Evolutionary conservation across 2,329 filamentous ascomycete species (phyloP), one percentile per base, ranked within the genome.

Genomic region (Epichloe scottii): DNA sequence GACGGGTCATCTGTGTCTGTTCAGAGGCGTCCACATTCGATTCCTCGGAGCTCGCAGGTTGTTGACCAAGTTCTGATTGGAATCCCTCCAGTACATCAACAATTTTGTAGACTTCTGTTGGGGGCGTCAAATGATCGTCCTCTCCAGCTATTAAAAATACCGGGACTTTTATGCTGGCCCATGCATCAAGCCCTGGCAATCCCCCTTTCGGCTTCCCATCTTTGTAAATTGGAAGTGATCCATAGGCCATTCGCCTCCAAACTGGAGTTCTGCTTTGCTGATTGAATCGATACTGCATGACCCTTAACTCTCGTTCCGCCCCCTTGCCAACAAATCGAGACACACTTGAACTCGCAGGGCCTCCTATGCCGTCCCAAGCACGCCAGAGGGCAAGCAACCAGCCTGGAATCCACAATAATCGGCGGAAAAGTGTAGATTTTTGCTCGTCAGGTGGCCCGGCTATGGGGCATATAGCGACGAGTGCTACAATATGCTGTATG

Each of bases 391-490:
- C 75, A 61, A 97, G 93, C 0, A 94, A 54, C 52, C 77, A 75
- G 5, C 74, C 77, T 0, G 91, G 91, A 19, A 94, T 71, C 62
- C 76, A 79, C 3, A 90, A 73, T 2, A 89, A 65, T 47, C 71
- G 76, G 51, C 75, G 75, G 3, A 75, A 70, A 57, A 79, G 67
- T 21, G 51, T 55, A 6, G 62, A 59, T 34, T 54, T 62, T 1
- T 76, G 62, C 52, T 79, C 71, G 15, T 73, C 73, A 1, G 78
- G 78, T 2, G 87, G 81, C 0, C 77, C 76, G 4, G 87, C 78
- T 30, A 81, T 73, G 2, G 93, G 91, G 56, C 89, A 96, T 23
- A 97, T 83, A 3, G 82, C 88, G 33, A 96, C 72, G 6, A 96
- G 63, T 0, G 87, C 89, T 45, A 82, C 69, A n/a, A 94, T 76